Conservation (phyloP, 2,329 filamentous ascomycete species). For the Talaromyces rugulosus region DNA sequence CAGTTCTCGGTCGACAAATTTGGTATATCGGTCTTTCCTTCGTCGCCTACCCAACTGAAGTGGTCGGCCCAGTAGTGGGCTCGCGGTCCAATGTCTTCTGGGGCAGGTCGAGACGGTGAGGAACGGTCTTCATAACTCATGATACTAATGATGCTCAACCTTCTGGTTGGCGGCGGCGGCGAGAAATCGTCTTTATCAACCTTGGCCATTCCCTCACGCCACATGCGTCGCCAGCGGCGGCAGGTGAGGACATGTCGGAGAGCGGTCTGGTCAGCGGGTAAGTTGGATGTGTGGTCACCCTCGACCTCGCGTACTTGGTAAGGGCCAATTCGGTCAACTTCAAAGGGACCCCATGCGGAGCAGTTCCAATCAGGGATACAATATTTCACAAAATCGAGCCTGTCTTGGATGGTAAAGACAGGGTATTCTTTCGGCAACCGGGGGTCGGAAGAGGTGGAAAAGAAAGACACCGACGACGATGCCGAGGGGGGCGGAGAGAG, state of each 20-base stretch:
- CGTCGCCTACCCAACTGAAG: not conserved
- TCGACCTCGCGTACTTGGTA: constrained; percentile 4
- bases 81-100: not conserved
- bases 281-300: not conserved
- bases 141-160: constrained; percentile 13
- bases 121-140: constrained; percentile 4
- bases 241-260: constrained; percentile 21
- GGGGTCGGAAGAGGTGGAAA: not conserved
- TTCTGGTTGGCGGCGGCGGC: not conserved
- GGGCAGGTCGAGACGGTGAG: not conserved
- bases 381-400: constrained; percentile 28
- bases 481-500: not conserved
- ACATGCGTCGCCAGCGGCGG: constrained; percentile 23
- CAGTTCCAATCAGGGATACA: constrained; percentile 23
- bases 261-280: constrained; percentile 8
- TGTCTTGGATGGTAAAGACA: constrained; percentile 16
- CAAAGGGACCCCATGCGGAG: constrained; percentile 7
- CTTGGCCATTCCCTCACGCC: constrained; percentile 17
- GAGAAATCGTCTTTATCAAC: constrained; percentile 1
- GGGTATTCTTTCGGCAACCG: not conserved
- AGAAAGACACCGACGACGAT: not conserved
- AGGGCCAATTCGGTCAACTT: constrained; percentile 4
- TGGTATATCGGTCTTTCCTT: not conserved
- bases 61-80: not conserved
- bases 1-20: constrained; percentile 10